These are phyloP conservation scores for Hippophae rhamnoides DNA, from an alignment of 306 rosid genomes.

Conservation along the genomic window DNA sequence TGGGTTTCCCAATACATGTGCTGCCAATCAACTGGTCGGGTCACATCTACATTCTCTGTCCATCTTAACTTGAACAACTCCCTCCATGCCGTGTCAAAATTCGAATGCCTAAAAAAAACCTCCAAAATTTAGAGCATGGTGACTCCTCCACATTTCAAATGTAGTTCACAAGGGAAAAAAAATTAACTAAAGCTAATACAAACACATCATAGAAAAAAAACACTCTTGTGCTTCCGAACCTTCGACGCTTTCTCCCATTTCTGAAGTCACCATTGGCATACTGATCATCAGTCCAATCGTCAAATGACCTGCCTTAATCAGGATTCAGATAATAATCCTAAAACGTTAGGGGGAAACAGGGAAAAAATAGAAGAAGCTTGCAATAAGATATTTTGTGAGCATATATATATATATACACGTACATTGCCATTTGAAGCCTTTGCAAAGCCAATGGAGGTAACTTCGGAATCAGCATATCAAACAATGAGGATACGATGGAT, in stretches of 20 bases:
- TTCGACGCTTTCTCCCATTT: slow-evolving; percentile 52
- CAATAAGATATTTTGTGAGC: background rate
- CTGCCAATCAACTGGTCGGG: slow-evolving; percentile 50
- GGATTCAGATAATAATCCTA: slow-evolving; percentile 5
- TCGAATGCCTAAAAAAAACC: slow-evolving; percentile 36
- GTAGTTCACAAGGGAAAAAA: slow-evolving; percentile 11
- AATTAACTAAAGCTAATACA: slow-evolving; percentile 3
- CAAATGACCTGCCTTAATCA: slow-evolving; percentile 39
- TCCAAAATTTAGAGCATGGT: background rate
- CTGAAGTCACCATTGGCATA: slow-evolving; percentile 21
- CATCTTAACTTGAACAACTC: slow-evolving; percentile 40
- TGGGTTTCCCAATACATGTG: slow-evolving; percentile 78
- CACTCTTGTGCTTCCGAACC: slow-evolving; percentile 34
- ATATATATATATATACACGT: slow-evolving; percentile 13
- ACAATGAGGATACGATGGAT: slow-evolving; percentile 26
- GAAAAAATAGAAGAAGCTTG: background rate
- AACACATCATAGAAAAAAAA: slow-evolving; percentile 10
- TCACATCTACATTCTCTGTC: slow-evolving; percentile 33
- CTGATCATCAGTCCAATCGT: slow-evolving; percentile 23
- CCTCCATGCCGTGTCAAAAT: slow-evolving; percentile 50
- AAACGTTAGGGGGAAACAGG: background rate
- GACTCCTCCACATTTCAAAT: background rate
- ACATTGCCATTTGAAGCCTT: slow-evolving; percentile 41
- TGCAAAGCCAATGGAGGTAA: slow-evolving; percentile 47
- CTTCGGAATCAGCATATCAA: slow-evolving; percentile 32